phyloP scores from a whole-genome alignment of 768 basidiomycete genomes.

The Mycena albidolilacea region DNA sequence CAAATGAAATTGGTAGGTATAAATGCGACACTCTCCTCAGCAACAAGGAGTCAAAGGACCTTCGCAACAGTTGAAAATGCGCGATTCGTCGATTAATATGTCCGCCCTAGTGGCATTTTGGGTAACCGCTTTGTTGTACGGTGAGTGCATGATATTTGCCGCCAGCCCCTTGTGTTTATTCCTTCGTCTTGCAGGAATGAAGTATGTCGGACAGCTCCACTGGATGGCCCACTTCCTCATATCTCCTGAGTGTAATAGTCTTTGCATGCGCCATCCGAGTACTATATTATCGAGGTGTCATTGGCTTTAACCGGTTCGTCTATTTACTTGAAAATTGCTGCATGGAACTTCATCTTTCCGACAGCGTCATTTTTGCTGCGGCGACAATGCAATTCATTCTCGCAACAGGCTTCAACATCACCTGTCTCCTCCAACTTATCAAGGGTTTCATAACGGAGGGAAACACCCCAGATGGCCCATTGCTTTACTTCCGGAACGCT shows the following conservation, averaged over 20 bases:
- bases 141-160: not conserved
- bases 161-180: not conserved
- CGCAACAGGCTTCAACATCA: not conserved
- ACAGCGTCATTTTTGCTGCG: not conserved
- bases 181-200: not conserved
- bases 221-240: not conserved
- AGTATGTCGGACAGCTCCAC: not conserved
- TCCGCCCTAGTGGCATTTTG: not conserved
- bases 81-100: not conserved
- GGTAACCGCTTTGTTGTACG: not conserved
- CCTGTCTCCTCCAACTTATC: not conserved
- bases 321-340: not conserved
- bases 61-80: not conserved
- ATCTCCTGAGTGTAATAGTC: not conserved
- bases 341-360: not conserved
- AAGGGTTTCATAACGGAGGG: not conserved
- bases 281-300: not conserved
- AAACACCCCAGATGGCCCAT: not conserved
- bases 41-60: not conserved
- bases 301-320: slow-evolving; percentile 1
- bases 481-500: not conserved
- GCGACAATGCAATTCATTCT: not conserved
- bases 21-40: not conserved
- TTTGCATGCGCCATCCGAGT: not conserved
- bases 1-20: not conserved